These are phyloP conservation scores for Ensete ventricosum DNA, from an alignment of 176 grass and related monocot genomes.

Conservation along the genomic window DNA sequence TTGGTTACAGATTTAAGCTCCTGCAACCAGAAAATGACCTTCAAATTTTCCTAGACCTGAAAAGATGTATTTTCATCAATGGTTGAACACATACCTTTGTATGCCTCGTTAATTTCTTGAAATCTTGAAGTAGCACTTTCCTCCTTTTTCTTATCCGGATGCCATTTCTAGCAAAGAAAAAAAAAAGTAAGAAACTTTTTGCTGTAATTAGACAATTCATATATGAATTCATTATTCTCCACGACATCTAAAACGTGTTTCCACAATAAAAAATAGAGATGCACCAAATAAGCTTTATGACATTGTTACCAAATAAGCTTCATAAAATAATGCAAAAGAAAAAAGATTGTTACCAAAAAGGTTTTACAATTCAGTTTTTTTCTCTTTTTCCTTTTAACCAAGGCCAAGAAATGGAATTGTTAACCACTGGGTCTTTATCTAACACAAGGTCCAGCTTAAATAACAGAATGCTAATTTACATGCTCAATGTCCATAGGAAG, in stretches of 20 bases:
- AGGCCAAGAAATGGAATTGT: no score
- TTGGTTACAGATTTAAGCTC: no score
- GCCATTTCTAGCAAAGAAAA: slow-evolving; percentile 64
- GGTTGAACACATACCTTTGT: slow-evolving; percentile 49
- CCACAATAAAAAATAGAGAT: background rate
- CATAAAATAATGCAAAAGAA: background rate
- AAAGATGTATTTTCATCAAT: background rate
- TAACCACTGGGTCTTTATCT: background rate
- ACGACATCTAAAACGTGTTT: background rate
- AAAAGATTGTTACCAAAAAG: background rate
- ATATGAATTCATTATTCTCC: background rate
- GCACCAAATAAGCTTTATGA: background rate
- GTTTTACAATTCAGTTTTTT: background rate
- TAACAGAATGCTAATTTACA: background rate
- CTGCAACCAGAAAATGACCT: no score
- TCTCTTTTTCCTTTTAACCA: background rate
- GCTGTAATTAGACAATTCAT: no score
- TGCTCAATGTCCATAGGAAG: background rate
- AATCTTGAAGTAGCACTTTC: slow-evolving; percentile 82
- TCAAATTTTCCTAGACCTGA: no score
- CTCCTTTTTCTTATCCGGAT: slow-evolving; percentile 98
- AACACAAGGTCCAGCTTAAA: background rate
- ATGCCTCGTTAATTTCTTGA: slow-evolving; percentile 97
- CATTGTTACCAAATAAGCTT: background rate
- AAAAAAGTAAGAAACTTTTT: no score